Percentiles rank a stretch among this genome's conserved stretches.
phyloP scores from a whole-genome alignment of 169 alveolate species.

The Eimeria necatrix region DNA sequence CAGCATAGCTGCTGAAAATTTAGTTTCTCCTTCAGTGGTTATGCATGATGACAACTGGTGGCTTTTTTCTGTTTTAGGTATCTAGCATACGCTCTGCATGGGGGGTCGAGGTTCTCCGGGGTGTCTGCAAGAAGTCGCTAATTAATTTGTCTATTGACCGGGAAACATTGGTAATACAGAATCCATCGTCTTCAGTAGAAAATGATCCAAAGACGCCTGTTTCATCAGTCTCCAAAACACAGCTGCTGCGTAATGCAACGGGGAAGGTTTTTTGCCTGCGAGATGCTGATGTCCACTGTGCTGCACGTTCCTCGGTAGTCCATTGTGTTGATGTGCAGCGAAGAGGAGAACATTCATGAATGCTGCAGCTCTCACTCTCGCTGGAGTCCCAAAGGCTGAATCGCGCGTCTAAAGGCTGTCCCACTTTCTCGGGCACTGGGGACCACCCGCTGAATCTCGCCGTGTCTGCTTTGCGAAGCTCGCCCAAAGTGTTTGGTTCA shows the following conservation, averaged over 20 bases:
- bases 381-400: slow-evolving; percentile 13
- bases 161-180: slow-evolving; percentile 28
- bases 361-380: slow-evolving; percentile 58
- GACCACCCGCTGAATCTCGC: not conserved
- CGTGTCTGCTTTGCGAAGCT: too few species aligned
- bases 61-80: not conserved
- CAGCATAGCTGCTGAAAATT: too few species aligned
- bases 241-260: not conserved
- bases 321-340: not conserved
- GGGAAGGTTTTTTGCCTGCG: not conserved
- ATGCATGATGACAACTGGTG: too few species aligned
- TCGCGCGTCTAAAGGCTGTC: slow-evolving; percentile 16
- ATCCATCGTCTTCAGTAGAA: not conserved
- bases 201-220: not conserved
- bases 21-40: too few species aligned
- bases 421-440: not conserved
- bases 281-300: not conserved
- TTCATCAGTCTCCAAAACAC: not conserved
- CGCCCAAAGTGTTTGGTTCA: too few species aligned
- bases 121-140: not conserved
- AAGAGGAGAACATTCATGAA: not conserved
- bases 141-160: slow-evolving; percentile 31
- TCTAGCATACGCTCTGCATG: not conserved
- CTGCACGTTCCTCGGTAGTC: not conserved
- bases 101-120: not conserved